Evolutionary conservation across 1,139 yeast species (phyloP).

Genomic region (Taiozyma sp.): DNA sequence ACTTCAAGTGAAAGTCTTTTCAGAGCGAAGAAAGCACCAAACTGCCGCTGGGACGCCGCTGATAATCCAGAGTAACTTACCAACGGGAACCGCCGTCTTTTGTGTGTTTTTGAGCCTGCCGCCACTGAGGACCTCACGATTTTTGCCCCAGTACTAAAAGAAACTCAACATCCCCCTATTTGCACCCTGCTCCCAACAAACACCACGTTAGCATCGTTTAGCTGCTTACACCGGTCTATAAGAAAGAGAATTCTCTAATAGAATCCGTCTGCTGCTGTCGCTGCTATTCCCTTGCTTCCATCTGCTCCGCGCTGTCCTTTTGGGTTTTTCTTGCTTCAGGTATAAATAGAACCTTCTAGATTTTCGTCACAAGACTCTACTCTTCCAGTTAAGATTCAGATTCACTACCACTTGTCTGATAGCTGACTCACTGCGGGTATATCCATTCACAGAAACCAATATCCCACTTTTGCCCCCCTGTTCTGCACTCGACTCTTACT

Average conservation of each 20-base stretch:
- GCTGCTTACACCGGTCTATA: neutral
- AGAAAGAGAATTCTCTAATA: constrained; percentile 3
- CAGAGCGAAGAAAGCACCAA: neutral
- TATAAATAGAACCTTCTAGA: neutral
- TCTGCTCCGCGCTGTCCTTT: neutral
- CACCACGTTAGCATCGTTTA: neutral
- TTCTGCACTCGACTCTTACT: neutral
- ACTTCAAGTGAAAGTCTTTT: neutral
- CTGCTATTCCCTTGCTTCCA: neutral
- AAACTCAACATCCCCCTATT: neutral
- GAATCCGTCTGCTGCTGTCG: neutral
- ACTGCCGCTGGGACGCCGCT: neutral
- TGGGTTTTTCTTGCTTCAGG: neutral
- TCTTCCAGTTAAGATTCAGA: neutral
- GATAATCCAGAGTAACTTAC: neutral
- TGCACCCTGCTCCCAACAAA: neutral
- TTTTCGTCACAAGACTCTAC: neutral
- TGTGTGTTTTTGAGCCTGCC: neutral
- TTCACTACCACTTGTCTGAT: neutral
- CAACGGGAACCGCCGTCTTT: neutral
- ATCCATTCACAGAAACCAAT: neutral
- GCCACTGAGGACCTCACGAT: neutral
- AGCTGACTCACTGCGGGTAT: neutral
- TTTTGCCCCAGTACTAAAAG: neutral
- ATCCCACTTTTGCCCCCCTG: neutral